A percentile compares a stretch with the other conserved stretches of the same genome.
Evolutionary conservation across 2,329 filamentous ascomycete genomes (phyloP).

Genomic region (Curvularia sp.): DNA sequence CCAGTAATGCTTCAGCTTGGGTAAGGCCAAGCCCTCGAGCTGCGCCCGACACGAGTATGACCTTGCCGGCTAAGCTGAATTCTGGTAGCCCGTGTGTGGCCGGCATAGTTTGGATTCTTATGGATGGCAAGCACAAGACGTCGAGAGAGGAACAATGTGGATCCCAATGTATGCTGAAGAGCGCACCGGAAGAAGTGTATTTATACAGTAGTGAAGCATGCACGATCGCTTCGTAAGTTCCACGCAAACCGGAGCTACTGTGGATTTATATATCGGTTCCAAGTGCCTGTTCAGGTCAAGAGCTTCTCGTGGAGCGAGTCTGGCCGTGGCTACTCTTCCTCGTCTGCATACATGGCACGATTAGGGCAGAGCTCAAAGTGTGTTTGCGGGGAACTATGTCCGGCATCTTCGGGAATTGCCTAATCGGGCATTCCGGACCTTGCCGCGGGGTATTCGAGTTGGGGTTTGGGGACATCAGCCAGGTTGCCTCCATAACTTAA

Average conservation of each 20-base stretch:
- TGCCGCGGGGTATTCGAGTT: constrained; percentile 11
- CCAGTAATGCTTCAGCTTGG: constrained; percentile 74
- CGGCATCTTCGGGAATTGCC: constrained; percentile 20
- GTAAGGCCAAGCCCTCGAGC: constrained; percentile 76
- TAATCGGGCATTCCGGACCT: constrained; percentile 22
- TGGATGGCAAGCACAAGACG: neutral
- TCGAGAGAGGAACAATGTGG: neutral
- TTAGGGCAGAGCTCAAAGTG: constrained; percentile 12
- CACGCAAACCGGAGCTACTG: constrained; percentile 12
- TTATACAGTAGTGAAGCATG: constrained; percentile 10
- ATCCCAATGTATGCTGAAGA: constrained; percentile 1
- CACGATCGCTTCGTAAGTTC: constrained; percentile 3
- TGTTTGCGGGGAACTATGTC: constrained; percentile 28
- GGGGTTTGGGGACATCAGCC: constrained; percentile 9
- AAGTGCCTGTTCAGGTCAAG: constrained; percentile 7
- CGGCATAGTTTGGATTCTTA: constrained; percentile 23
- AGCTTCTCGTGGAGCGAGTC: constrained; percentile 10
- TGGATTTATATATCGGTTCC: constrained; percentile 16
- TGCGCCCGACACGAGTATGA: constrained; percentile 74
- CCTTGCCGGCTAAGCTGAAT: constrained; percentile 75
- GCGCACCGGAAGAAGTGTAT: constrained; percentile 1
- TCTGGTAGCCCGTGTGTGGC: constrained; percentile 65
- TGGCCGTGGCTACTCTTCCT: constrained; percentile 12
- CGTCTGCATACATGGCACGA: constrained; percentile 10
- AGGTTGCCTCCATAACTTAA: constrained; percentile 5